Base-by-base conservation (phyloP, 2,329 filamentous ascomycete genomes). In the Colletotrichum euphorbiae region DNA sequence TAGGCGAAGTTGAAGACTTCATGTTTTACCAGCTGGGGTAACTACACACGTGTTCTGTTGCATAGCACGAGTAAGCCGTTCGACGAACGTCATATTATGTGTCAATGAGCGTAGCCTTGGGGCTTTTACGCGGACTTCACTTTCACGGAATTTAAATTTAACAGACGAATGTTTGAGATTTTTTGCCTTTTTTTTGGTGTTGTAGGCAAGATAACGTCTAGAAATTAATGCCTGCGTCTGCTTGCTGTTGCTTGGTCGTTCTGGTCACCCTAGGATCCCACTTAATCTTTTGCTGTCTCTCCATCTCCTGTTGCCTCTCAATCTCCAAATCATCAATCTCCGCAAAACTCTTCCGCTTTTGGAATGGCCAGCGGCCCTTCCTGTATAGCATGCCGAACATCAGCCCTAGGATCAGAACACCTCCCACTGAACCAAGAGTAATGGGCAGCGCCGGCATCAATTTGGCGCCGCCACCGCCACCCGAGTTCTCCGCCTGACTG, bases 381-480 rank as follows among this genome's bases (percentile, higher is more conserved):
- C 64, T 43, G 57, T 71, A 70, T 8, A 70, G 60, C 45, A 62
- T 42, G 21, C 70, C 70, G 21, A 63, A 17, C 8, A 69, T 15
- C 17, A 68, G 55, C 8, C 67, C 70, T 13, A 71, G 46, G 38
- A 70, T 56, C n/a, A 70, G 21, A 3, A 71, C 63, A 40, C 70
- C 70, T 12, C 68, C 70, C 3, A 61, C 68, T 17, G 69, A 59
- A 17, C 70, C 70, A 2, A 71, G 56, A 6, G 70, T 45, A 52
- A 71, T 71, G 2, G 70, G 68, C 56, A 71, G 68, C 36, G 70
- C 70, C 13, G 70, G 70, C 70, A 71, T 71, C 28, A 71, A 55
- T 13, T 56, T 57, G 11, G 67, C 57, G 13, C 43, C 55, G 48
- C 48, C 31, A n/a, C 51, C 40, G 21, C 52, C 50, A 31, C 52